Evolutionary conservation across 192 early-diverging fungal genomes (phyloP), one percentile per base, ranked within the genome.

Genomic region (Allomyces macrogynus): DNA sequence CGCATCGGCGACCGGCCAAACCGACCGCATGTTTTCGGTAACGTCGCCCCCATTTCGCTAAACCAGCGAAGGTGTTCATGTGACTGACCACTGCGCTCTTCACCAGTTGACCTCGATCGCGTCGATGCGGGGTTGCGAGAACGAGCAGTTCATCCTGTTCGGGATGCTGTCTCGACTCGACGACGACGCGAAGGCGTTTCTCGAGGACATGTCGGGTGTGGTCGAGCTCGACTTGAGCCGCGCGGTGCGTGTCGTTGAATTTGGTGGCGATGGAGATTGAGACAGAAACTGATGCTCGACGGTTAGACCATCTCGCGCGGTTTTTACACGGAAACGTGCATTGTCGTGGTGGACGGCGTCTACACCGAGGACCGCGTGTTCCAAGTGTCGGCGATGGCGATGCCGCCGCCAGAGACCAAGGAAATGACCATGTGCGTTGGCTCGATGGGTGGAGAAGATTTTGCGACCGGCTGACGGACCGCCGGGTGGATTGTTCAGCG

Each of bases 141-240:
- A 73, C 64, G 84, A 77, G 65, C 68, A 70, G 42, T 91, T 87
- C 67, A 62, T 92, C 24, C 72, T 93, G 49, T 85, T 93, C 72
- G 93, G 93, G 3, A 91, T 96, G 90, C 75, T 96, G 42, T 82
- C 90, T 23, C 81, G 84, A 71, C 76, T 89, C 49, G 77, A 86
- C 60, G 87, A 88, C 49, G 49, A 14, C 4, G 49, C 49, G 3
- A 88, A 83, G 62, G 76, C 86, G 62, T 86, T 81, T 75, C 73
- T 96, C 26, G 93, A 96, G 76, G 93, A 96, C 71, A 78, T 80
- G 42, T 86, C 87, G 49, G 81, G 78, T 8, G 78, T 80, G 27
- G 85, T 96, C 60, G 82, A 89, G 72, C 74, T 96, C 24, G 83
- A 89, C 63, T 69, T 91, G 57, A 65, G 73, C 23, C 65, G 70